Conservation (phyloP, 1,284 basidiomycete genomes). For the Bjerkandera adusta region DNA sequence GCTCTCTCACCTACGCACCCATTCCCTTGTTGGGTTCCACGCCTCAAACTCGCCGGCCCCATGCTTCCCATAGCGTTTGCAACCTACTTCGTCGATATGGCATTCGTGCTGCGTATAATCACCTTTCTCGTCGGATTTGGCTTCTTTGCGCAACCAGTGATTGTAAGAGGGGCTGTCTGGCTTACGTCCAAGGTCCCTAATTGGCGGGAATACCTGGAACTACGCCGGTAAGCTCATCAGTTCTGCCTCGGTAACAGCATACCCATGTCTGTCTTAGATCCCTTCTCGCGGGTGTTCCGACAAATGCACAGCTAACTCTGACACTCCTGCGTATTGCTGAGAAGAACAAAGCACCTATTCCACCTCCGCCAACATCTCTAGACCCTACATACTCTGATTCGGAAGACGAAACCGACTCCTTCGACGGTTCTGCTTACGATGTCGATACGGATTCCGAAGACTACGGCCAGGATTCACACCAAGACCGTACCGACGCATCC, state of each 20-base stretch:
- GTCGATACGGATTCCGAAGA: constrained; percentile 22
- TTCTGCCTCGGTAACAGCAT: not conserved
- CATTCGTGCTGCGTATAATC: constrained; percentile 38
- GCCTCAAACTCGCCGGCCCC: constrained; percentile 30
- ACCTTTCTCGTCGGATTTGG: constrained; percentile 44
- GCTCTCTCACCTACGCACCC: constrained; percentile 37
- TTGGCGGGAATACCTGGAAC: constrained; percentile 43
- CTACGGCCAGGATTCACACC: not conserved
- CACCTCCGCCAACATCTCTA: constrained; percentile 36
- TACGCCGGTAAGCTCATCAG: constrained; percentile 36
- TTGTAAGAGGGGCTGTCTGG: constrained; percentile 35
- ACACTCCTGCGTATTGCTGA: constrained; percentile 50
- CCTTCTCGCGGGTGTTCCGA: constrained; percentile 48
- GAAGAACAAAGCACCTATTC: constrained; percentile 39
- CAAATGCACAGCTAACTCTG: constrained; percentile 53
- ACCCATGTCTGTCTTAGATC: constrained; percentile 30
- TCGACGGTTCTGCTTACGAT: constrained; percentile 24
- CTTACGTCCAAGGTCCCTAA: constrained; percentile 43
- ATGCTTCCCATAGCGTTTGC: constrained; percentile 32
- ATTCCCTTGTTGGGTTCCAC: constrained; percentile 29
- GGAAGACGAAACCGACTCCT: constrained; percentile 20
- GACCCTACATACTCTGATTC: constrained; percentile 17
- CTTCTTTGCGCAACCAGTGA: constrained; percentile 51
- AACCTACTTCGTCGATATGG: constrained; percentile 39
- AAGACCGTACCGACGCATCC: not conserved